These are phyloP conservation scores for Leucocoprinus birnbaumii DNA, from an alignment of 768 basidiomycete species.

Conservation along the genomic window DNA sequence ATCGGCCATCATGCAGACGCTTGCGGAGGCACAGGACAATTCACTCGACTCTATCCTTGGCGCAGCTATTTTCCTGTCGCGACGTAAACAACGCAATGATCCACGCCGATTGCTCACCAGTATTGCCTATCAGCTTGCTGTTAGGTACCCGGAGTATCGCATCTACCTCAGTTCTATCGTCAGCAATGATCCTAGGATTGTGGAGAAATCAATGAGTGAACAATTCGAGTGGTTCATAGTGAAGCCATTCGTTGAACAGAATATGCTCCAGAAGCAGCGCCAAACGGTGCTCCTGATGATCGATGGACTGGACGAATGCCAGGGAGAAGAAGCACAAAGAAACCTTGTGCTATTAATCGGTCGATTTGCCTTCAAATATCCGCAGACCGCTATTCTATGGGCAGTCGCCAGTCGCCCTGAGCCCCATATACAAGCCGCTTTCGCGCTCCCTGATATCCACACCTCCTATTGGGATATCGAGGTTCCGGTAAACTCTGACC, in stretches of 20 bases:
- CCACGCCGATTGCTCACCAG: not conserved
- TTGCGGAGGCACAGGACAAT: not conserved
- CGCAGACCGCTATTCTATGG: not conserved
- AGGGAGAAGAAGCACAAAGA: not conserved
- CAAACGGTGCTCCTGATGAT: not conserved
- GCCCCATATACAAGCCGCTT: too few species aligned
- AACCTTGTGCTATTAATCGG: not conserved
- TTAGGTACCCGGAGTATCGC: not conserved
- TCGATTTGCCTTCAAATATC: not conserved
- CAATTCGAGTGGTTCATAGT: not conserved
- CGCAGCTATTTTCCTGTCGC: slow-evolving; percentile 2
- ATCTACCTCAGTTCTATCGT: not conserved
- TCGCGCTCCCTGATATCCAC: not conserved
- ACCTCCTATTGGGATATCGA: not conserved
- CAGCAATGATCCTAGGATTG: not conserved
- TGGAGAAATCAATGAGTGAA: not conserved
- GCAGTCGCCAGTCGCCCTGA: not conserved
- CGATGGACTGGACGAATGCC: not conserved
- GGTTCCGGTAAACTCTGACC: not conserved
- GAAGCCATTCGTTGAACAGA: not conserved
- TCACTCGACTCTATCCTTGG: slow-evolving; percentile 6
- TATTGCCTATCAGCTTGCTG: not conserved
- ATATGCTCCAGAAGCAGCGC: not conserved
- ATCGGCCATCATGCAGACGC: slow-evolving; percentile 2
- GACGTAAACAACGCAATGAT: not conserved